Conservation (phyloP, 495 filamentous ascomycete genomes). For the Cairneyella variabilis region DNA sequence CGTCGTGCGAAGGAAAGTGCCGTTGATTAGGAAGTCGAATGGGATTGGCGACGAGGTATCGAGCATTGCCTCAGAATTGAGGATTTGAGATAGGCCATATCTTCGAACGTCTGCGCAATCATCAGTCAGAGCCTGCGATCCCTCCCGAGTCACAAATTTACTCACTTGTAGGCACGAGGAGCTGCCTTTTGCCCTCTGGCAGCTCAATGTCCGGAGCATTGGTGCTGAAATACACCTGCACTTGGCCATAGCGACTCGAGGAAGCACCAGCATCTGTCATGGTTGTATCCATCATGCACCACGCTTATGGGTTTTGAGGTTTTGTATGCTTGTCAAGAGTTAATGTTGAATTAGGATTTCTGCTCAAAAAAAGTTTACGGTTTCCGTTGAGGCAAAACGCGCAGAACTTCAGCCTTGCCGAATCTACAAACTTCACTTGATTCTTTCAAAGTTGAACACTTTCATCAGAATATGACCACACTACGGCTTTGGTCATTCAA, state of each 20-base stretch:
- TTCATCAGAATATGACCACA: no score
- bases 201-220: constrained; percentile 53
- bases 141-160: constrained; percentile 13
- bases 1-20: constrained; percentile 80
- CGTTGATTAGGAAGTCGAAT: constrained; percentile 93
- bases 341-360: background rate
- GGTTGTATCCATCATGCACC: constrained; percentile 10
- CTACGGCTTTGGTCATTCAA: no score
- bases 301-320: no score
- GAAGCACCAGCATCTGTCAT: constrained; percentile 9
- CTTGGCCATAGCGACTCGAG: constrained; percentile 29
- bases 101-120: constrained; percentile 59
- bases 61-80: constrained; percentile 81
- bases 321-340: background rate
- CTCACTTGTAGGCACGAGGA: constrained; percentile 48
- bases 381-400: no score
- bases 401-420: no score
- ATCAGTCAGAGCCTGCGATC: background rate
- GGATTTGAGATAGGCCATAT: constrained; percentile 86
- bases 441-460: no score
- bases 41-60: constrained; percentile 74
- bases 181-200: constrained; percentile 47
- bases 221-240: constrained; percentile 56
- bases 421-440: no score
- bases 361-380: background rate